Percentiles rank a stretch among this genome's conserved stretches.
Conservation (phyloP, 2,329 filamentous ascomycete genomes). For the Sarocladiaceae sp. region DNA sequence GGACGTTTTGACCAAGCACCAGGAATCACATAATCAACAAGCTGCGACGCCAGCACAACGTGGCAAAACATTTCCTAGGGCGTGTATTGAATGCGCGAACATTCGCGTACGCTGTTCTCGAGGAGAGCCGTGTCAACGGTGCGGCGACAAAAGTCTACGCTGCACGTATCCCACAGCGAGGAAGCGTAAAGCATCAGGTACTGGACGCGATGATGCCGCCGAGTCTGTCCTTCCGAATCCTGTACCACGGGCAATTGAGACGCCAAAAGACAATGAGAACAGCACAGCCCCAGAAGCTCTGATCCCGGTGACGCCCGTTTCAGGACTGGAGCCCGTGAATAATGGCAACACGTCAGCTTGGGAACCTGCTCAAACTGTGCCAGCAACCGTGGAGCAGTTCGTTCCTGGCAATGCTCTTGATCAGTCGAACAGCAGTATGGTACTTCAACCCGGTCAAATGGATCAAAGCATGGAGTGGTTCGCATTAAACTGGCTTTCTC, state of each 20-base stretch:
- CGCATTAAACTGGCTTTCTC: background rate
- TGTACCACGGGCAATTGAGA: background rate
- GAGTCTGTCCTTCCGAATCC: background rate
- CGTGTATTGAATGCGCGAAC: conserved; percentile 13
- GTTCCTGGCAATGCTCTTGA: no score
- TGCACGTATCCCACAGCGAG: conserved; percentile 12
- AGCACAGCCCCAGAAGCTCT: no score
- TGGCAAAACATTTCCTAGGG: conserved; percentile 8
- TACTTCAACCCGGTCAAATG: background rate
- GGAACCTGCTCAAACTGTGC: no score
- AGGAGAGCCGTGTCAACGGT: conserved; percentile 12
- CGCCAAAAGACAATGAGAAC: background rate
- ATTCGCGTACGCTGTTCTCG: conserved; percentile 13
- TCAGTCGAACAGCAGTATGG: background rate
- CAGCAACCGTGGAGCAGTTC: no score
- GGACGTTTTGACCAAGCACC: conserved; percentile 2
- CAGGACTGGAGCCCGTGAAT: no score
- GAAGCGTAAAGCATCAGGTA: conserved; percentile 8
- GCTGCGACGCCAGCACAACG: background rate
- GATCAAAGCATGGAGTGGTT: background rate
- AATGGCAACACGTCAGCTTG: no score
- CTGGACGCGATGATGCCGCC: background rate
- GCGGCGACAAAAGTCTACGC: conserved; percentile 7
- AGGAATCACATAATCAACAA: conserved; percentile 2
- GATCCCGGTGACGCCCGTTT: no score